Conservation (phyloP, 2,329 filamentous ascomycete species). For the Pleoardoris graminearum region DNA sequence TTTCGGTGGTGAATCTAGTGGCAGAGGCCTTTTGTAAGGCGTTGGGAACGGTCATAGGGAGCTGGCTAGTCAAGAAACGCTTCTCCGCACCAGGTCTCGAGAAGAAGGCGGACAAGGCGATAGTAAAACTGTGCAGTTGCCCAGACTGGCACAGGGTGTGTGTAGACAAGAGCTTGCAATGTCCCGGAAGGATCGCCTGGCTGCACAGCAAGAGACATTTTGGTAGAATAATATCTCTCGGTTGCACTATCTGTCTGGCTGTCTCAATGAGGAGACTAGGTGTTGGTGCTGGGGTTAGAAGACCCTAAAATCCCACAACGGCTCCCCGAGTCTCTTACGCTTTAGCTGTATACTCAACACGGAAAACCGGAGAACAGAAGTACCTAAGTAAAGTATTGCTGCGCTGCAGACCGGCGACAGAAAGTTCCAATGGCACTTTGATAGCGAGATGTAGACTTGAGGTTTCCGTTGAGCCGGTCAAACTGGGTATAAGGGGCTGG, state of each 20-base stretch:
- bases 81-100: background rate
- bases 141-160: constrained; percentile 8
- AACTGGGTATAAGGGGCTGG: background rate
- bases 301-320: background rate
- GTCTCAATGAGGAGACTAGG: background rate
- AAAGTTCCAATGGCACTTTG: background rate
- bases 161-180: constrained; percentile 11
- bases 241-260: too few relatives aligned
- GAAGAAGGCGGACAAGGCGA: background rate
- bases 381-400: background rate
- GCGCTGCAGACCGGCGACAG: background rate
- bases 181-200: background rate
- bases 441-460: background rate
- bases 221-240: too few relatives aligned
- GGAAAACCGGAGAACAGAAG: background rate
- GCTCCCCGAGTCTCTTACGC: background rate
- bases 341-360: background rate
- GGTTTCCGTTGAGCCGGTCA: background rate
- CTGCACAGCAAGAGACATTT: background rate
- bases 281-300: background rate
- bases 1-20: background rate
- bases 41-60: background rate
- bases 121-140: background rate
- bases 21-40: background rate
- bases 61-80: background rate